Evolutionary conservation across 23 red algal genomes (phyloP).

Genomic region (Agarophyton chilense): DNA sequence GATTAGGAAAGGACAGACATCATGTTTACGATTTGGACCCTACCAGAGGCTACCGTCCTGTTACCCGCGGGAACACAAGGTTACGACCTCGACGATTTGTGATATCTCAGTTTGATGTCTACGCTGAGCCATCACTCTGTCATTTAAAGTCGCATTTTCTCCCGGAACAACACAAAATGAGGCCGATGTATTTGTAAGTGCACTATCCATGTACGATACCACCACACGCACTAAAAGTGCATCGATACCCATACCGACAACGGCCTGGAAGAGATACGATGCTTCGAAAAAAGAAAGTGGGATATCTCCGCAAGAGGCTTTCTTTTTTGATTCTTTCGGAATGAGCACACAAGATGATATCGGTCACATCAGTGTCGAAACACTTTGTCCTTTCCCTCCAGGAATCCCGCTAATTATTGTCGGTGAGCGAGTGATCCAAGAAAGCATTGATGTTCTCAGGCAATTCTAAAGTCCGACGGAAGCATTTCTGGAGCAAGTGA

Average conservation of each 20-base stretch:
- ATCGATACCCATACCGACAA: not conserved
- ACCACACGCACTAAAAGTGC: not conserved
- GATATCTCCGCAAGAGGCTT: constrained; percentile 72
- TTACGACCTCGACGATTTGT: constrained; percentile 84
- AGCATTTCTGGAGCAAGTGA: constrained; percentile 73
- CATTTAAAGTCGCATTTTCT: constrained; percentile 74
- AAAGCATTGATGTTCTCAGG: constrained; percentile 49
- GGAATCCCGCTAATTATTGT: constrained; percentile 91
- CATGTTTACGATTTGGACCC: constrained; percentile 66
- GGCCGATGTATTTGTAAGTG: constrained; percentile 68
- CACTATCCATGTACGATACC: constrained; percentile 42
- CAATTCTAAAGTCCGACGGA: constrained; percentile 57
- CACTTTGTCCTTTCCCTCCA: constrained; percentile 90
- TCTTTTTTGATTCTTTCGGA: constrained; percentile 18
- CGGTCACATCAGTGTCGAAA: constrained; percentile 67
- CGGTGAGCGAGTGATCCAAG: constrained; percentile 73
- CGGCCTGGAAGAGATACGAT: not conserved
- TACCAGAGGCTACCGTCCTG: constrained; percentile 73
- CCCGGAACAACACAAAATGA: constrained; percentile 72
- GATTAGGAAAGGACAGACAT: not conserved
- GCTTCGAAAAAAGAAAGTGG: not conserved
- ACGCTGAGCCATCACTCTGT: constrained; percentile 77
- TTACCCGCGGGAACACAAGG: constrained; percentile 56
- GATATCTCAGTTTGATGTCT: constrained; percentile 88
- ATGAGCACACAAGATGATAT: constrained; percentile 36